These are phyloP conservation scores for Schizopora paradoxa DNA, from an alignment of 1,284 basidiomycete species.

Conservation along the genomic window DNA sequence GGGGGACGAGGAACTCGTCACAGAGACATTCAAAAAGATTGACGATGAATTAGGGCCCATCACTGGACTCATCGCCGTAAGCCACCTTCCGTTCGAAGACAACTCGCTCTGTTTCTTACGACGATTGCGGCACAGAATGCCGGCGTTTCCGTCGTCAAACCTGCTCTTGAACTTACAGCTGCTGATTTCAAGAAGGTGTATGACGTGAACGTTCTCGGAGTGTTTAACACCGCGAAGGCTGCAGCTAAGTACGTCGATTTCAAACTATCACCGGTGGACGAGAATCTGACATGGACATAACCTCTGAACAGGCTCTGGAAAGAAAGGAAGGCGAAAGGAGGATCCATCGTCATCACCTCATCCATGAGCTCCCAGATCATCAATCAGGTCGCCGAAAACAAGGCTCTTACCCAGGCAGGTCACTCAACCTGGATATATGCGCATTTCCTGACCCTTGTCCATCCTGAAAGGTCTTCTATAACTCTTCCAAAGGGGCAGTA, in stretches of 20 bases:
- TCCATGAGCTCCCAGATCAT: slow-evolving; percentile 48
- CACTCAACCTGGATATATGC: neutral
- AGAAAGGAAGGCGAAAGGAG: slow-evolving; percentile 23
- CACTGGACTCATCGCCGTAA: slow-evolving; percentile 36
- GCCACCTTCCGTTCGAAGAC: slow-evolving; percentile 4
- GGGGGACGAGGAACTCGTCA: slow-evolving; percentile 30
- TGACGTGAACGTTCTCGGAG: slow-evolving; percentile 36
- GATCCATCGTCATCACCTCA: slow-evolving; percentile 42
- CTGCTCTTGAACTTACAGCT: slow-evolving; percentile 38
- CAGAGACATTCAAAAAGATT: slow-evolving; percentile 33
- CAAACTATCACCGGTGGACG: neutral
- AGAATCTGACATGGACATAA: neutral
- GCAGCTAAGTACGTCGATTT: slow-evolving; percentile 31
- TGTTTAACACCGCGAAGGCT: slow-evolving; percentile 39
- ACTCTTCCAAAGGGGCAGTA: slow-evolving; percentile 56
- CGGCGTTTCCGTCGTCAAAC: slow-evolving; percentile 44
- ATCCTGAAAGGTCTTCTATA: slow-evolving; percentile 47
- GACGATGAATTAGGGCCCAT: slow-evolving; percentile 35
- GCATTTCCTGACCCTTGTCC: neutral
- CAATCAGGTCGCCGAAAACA: slow-evolving; percentile 33
- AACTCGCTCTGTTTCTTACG: neutral
- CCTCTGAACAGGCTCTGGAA: slow-evolving; percentile 24
- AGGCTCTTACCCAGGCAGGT: slow-evolving; percentile 34
- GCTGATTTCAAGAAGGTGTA: slow-evolving; percentile 40
- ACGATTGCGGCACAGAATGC: slow-evolving; percentile 31